Evolutionary conservation across 345 rosid genomes (phyloP).

Genomic region (Sisymbrium irio): DNA sequence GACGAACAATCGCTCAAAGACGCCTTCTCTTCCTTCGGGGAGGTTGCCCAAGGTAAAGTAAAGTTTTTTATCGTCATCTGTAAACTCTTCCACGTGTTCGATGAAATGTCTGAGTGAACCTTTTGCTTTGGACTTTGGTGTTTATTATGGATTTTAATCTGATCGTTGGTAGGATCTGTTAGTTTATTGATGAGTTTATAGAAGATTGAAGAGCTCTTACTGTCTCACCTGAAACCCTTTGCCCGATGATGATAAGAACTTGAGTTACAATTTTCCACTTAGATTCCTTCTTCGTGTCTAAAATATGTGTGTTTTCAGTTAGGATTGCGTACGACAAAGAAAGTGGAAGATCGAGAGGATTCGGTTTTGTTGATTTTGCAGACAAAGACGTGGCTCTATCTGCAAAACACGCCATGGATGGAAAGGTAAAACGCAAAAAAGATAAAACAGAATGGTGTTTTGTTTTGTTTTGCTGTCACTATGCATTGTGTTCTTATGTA

Average conservation of each 20-base stretch:
- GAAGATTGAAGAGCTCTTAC: not conserved
- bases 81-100: slow-evolving; percentile 41
- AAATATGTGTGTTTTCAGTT: slow-evolving; percentile 42
- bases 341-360: slow-evolving; percentile 85
- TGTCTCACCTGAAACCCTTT: not conserved
- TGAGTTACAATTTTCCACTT: not conserved
- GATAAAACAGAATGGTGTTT: not conserved
- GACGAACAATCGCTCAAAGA: slow-evolving; percentile 77
- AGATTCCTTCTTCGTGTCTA: not conserved
- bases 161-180: not conserved
- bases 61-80: not conserved
- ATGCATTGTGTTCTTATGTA: not conserved
- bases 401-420: slow-evolving; percentile 95
- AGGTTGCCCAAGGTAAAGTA: slow-evolving; percentile 54
- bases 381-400: slow-evolving; percentile 51
- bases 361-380: slow-evolving; percentile 76
- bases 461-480: not conserved
- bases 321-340: slow-evolving; percentile 69
- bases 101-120: slow-evolving; percentile 44
- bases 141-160: not conserved
- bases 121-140: slow-evolving; percentile 1
- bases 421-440: slow-evolving; percentile 49
- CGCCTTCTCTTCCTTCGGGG: slow-evolving; percentile 75
- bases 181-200: not conserved
- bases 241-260: not conserved